Evolutionary conservation across 495 filamentous ascomycete species (phyloP), one percentile per base, ranked within the genome.

Genomic region (Pyrenula aspistea): DNA sequence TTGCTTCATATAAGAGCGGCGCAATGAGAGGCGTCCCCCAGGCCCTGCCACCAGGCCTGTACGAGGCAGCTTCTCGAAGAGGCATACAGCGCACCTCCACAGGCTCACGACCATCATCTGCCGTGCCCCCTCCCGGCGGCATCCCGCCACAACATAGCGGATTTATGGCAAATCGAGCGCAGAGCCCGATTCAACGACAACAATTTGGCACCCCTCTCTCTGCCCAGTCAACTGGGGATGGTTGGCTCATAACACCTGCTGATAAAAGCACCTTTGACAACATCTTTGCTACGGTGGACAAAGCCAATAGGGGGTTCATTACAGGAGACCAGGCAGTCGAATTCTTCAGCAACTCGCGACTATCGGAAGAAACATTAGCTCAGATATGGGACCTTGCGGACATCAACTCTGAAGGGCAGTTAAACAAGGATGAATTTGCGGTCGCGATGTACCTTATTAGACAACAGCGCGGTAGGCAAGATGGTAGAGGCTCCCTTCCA

Each of bases 361-460:
- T 98, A 10, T 79, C 90, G 0, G 92, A 96, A 61, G 94, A 96
- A 65, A 83, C 82, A 8, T 78, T 98, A 19, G 93, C 94, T n/a
- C 84, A 89, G 61, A 94, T 98, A 59, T 98, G 93, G 93, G 94
- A 98, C 66, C 77, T 98, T 22, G 87, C 94, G 3, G 92, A 97
- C 75, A 93, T 96, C 66, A 87, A 86, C 60, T 91, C 88, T 15
- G 87, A 91, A 55, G 93, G 93, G 10, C 85, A 84, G 56, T 74
- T 98, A 48, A 90, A 76, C 31, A 78, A 80, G 56, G 93, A 98
- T 67, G 91, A 94, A 63, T 98, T 98, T 65, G 92, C 93, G 0
- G 91, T 98, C 53, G 93, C 94, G 52, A 97, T 98, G 93, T 91
- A 95, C 65, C 77, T 98, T 31, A 95, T 98, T 60, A 80, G 89